Evolutionary conservation across 1,284 basidiomycete genomes (phyloP), one percentile per base, ranked within the genome.

Genomic region (Sutorius eximius): DNA sequence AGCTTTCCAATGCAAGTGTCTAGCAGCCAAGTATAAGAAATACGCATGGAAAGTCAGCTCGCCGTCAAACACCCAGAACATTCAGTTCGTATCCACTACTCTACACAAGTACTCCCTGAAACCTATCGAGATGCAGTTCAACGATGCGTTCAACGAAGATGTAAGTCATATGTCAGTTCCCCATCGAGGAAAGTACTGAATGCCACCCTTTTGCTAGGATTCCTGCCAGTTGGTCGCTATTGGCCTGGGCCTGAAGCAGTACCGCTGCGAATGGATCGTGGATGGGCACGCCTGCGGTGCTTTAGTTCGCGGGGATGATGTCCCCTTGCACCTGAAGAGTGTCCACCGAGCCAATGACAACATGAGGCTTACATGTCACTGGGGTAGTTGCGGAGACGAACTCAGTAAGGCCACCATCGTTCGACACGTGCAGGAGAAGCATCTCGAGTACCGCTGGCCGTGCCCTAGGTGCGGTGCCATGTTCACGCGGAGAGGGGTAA

Each of bases 401-500:
- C 50, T 71, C 3, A 61, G 15, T 3, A 67, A 10, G 20, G 49
- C 12, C 29, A 37, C 36, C n/a, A 37, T 71, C 13, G 46, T 44
- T 1, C 47, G 69, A 2, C 65, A 67, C 20, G 52, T 70, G 3
- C 55, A 67, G 32, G 66, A 67, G 16, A 58, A 4, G 1, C 65
- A 67, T 24, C 57, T 71, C 3, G 43, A 22, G 12, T 56, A 54
- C 29, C 30, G 34, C 2, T 69, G 69, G 66, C 57, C 66, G 0
- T 67, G 66, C 24, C 55, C 60, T 1, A 61, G 18, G 3, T 67
- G 66, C 15, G 11, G 5, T 2, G 3, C n/a, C 1, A 2, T 51
- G 1, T 67, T 67, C 49, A 70, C 55, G 1, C 69, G 66, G 8
- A 45, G 55, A 30, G 52, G 62, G 1, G 56, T 53, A 1, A 54